Percentiles rank a stretch among this genome's conserved stretches.
Conservation (phyloP, 1,284 basidiomycete species). For the Ganoderma boninense region DNA sequence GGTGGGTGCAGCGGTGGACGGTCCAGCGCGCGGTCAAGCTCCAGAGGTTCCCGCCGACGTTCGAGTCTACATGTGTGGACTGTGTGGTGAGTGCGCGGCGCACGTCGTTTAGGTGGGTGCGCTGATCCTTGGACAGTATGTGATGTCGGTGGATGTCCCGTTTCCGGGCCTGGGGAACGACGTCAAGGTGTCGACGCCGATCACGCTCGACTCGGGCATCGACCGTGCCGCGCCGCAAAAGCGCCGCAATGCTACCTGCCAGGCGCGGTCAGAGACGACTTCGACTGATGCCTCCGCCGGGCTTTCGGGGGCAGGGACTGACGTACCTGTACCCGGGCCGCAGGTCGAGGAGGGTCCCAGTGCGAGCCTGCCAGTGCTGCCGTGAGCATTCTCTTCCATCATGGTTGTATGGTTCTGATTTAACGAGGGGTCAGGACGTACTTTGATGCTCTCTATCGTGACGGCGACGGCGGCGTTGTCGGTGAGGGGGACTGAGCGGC, state of each 20-base stretch:
- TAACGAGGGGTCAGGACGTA: not conserved
- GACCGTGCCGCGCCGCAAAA: not conserved
- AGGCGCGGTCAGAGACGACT: not conserved
- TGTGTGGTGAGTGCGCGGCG: too few relatives aligned
- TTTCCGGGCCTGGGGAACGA: not conserved
- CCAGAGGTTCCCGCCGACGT: not conserved
- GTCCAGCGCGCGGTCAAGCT: too few relatives aligned
- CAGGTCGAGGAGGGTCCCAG: not conserved
- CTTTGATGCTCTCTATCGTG: not conserved
- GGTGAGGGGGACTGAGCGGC: not conserved
- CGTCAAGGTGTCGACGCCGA: not conserved
- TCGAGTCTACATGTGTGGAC: not conserved
- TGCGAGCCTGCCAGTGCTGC: not conserved
- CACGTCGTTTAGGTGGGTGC: too few relatives aligned
- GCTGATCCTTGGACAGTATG: too few relatives aligned
- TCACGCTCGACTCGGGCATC: not conserved
- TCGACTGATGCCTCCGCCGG: not conserved
- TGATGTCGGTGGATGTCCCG: not conserved
- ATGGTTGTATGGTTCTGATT: not conserved
- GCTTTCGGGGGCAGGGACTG: not conserved
- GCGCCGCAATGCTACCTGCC: not conserved
- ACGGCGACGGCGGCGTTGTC: not conserved
- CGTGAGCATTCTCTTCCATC: not conserved
- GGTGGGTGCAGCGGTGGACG: not conserved
- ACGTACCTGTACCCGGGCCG: not conserved